Conservation (phyloP, 106 monocot genomes). For the Allium sativum region DNA sequence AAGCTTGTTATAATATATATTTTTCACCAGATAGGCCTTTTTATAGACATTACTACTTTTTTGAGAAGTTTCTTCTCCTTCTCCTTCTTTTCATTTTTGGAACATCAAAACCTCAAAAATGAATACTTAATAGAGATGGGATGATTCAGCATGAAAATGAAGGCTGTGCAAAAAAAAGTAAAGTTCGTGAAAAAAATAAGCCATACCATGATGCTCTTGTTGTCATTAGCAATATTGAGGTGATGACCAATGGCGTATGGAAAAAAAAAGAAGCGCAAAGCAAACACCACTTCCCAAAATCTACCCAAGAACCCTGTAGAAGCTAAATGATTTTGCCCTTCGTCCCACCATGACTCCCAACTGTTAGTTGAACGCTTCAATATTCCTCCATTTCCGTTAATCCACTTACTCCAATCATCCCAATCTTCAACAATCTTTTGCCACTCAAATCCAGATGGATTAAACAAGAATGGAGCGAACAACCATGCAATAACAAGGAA, state of each 20-base stretch:
- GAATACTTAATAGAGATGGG: too few relatives aligned
- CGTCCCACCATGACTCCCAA: slow-evolving; percentile 87
- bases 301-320: slow-evolving; percentile 26
- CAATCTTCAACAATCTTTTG: slow-evolving; percentile 66
- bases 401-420: slow-evolving; percentile 69
- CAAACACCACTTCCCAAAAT: slow-evolving; percentile 39
- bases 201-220: slow-evolving; percentile 30
- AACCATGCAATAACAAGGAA: slow-evolving; percentile 65
- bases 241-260: slow-evolving; percentile 72
- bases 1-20: too few relatives aligned
- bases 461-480: slow-evolving; percentile 68
- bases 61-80: too few relatives aligned
- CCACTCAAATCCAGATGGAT: slow-evolving; percentile 79
- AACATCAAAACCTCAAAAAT: too few relatives aligned
- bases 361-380: slow-evolving; percentile 53
- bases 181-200: too few relatives aligned
- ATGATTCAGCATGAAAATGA: too few relatives aligned
- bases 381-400: slow-evolving; percentile 49
- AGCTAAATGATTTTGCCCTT: slow-evolving; percentile 39
- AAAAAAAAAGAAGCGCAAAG: slow-evolving; percentile 70
- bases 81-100: too few relatives aligned
- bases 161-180: too few relatives aligned
- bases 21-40: too few relatives aligned
- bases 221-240: slow-evolving; percentile 51
- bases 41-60: too few relatives aligned